These are phyloP conservation scores for Stephania yunnanensis DNA, from an alignment of 164 flowering plant species.

Conservation along the genomic window DNA sequence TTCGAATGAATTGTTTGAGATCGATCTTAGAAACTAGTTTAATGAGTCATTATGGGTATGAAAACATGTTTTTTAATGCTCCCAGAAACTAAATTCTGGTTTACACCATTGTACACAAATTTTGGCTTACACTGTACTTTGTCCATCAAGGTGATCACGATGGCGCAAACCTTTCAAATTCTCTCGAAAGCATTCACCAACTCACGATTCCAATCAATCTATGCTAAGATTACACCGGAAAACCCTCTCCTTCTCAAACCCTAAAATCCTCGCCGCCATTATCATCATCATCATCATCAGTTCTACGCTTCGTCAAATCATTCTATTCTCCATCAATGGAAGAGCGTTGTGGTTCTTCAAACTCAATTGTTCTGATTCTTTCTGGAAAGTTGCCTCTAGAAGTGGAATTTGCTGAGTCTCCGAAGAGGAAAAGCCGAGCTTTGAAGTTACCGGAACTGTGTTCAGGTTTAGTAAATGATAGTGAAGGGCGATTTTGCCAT, in stretches of 20 bases:
- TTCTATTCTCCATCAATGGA: constrained; percentile 17
- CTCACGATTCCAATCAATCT: constrained; percentile 29
- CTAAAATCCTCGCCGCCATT: neutral
- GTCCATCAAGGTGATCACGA: constrained; percentile 10
- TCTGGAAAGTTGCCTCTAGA: constrained; percentile 61
- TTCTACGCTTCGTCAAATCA: neutral
- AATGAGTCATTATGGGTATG: too few relatives aligned
- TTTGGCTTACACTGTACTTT: too few relatives aligned
- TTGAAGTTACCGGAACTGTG: constrained; percentile 48
- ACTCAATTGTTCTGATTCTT: constrained; percentile 32
- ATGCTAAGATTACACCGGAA: neutral
- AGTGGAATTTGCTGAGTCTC: constrained; percentile 39
- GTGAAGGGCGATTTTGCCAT: too few relatives aligned
- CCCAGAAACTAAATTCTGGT: too few relatives aligned
- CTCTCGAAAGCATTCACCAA: constrained; percentile 26
- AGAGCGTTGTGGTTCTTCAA: constrained; percentile 15
- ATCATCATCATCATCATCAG: too few relatives aligned
- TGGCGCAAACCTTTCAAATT: constrained; percentile 16
- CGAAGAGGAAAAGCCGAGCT: constrained; percentile 26
- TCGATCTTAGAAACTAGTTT: too few relatives aligned
- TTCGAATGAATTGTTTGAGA: too few relatives aligned
- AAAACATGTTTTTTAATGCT: too few relatives aligned
- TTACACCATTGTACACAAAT: too few relatives aligned
- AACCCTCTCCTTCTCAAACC: neutral
- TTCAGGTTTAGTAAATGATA: too few relatives aligned